phyloP scores from a whole-genome alignment of 805 yeast species.

The Jamesozyma hellenica region DNA sequence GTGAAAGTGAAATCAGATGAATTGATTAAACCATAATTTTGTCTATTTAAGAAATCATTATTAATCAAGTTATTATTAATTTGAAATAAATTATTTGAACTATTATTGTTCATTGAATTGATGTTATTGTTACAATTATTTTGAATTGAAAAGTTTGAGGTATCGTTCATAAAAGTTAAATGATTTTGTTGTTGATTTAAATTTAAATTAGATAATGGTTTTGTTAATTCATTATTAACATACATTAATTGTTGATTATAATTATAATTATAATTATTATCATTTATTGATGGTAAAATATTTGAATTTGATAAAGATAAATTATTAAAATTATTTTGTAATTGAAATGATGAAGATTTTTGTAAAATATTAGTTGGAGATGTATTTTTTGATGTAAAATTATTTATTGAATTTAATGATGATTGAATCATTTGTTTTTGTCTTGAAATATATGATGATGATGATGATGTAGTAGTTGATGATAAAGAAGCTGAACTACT shows the following conservation, averaged over 20 bases:
- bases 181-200: constrained; percentile 1
- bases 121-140: not conserved
- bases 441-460: constrained; percentile 2
- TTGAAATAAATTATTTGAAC: constrained; percentile 12
- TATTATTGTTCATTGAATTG: constrained; percentile 7
- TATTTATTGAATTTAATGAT: constrained; percentile 5
- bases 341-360: constrained; percentile 9
- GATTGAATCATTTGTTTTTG: constrained; percentile 7
- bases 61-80: constrained; percentile 2
- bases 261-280: not conserved
- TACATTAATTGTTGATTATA: not conserved
- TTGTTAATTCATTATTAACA: constrained; percentile 2
- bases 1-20: constrained; percentile 4
- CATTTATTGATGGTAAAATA: not conserved
- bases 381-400: constrained; percentile 5
- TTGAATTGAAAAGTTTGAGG: not conserved
- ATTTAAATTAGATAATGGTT: constrained; percentile 4
- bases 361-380: constrained; percentile 8
- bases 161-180: constrained; percentile 4
- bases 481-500: constrained; percentile 18
- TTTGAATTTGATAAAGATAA: not conserved
- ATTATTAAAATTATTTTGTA: not conserved
- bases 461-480: constrained; percentile 6
- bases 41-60: constrained; percentile 5
- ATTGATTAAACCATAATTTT: constrained; percentile 6